These are phyloP conservation scores for Cenchrus americanus DNA, from an alignment of 176 grass and related monocot genomes.

Conservation along the genomic window DNA sequence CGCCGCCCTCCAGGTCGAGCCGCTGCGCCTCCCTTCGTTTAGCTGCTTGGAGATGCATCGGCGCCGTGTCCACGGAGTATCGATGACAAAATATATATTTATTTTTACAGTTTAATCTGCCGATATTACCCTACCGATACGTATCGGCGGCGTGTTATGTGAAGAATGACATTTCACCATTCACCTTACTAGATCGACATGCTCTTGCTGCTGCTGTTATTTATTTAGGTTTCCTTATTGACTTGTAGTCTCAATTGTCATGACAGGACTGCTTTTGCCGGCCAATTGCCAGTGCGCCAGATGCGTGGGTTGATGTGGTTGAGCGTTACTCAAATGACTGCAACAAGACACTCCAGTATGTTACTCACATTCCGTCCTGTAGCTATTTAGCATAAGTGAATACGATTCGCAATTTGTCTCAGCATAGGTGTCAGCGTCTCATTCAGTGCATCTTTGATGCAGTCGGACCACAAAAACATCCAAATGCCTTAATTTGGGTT, in stretches of 20 bases:
- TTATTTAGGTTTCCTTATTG: conserved; percentile 12
- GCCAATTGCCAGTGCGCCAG: conserved; percentile 83
- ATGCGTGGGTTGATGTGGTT: conserved; percentile 91
- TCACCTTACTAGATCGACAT: not conserved
- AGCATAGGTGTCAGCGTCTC: conserved; percentile 1
- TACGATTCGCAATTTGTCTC: conserved; percentile 1
- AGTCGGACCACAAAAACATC: conserved; percentile 70
- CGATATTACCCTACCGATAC: too few relatives aligned
- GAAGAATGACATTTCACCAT: not conserved
- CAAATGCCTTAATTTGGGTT: conserved; percentile 94
- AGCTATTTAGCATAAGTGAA: conserved; percentile 12
- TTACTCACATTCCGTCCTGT: not conserved
- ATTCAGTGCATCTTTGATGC: conserved; percentile 42
- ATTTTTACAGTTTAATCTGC: too few relatives aligned
- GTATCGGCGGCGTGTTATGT: not conserved
- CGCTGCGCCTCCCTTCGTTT: too few relatives aligned
- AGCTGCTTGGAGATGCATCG: too few relatives aligned
- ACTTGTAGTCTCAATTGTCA: conserved; percentile 8
- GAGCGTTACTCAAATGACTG: conserved; percentile 77
- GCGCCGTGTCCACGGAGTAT: too few relatives aligned
- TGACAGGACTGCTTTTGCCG: conserved; percentile 84
- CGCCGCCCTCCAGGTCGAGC: too few relatives aligned
- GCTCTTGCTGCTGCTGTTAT: not conserved
- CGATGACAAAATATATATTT: too few relatives aligned
- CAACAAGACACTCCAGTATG: conserved; percentile 85